phyloP scores from a whole-genome alignment of 331 rosid species.

The Malus hybrid region DNA sequence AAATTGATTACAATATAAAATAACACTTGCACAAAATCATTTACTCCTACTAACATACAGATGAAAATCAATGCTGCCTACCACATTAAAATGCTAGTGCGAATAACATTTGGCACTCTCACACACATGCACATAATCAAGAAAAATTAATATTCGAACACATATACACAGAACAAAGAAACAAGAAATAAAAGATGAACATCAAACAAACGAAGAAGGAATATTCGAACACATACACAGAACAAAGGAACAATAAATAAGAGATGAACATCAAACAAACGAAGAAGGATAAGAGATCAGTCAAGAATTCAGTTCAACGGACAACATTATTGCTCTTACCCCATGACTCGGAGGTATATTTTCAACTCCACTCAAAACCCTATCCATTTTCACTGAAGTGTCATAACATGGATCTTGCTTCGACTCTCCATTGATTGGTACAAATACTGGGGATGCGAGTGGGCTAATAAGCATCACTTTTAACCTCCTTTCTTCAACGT shows the following conservation, averaged over 20 bases:
- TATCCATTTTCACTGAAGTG: conserved; percentile 42
- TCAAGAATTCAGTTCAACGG: not conserved
- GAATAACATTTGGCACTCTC: not conserved
- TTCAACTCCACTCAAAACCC: conserved; percentile 57
- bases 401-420: conserved; percentile 51
- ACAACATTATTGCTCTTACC: conserved; percentile 30
- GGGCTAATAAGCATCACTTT: conserved; percentile 60
- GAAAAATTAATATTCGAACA: not conserved
- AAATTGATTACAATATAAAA: not conserved
- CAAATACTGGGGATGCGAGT: conserved; percentile 56
- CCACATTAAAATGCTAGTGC: not conserved
- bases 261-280: not conserved
- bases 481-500: conserved; percentile 74
- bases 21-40: not conserved
- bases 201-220: not conserved
- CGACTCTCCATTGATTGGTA: conserved; percentile 53
- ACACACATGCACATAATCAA: not conserved
- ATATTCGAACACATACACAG: not conserved
- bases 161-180: not conserved
- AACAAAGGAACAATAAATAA: not conserved
- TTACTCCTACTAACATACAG: not conserved
- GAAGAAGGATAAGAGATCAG: not conserved
- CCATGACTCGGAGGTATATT: conserved; percentile 51
- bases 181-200: not conserved
- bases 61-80: conserved; percentile 4